Conservation (phyloP, 2,329 filamentous ascomycete species). For the Xylariaceae sp. region DNA sequence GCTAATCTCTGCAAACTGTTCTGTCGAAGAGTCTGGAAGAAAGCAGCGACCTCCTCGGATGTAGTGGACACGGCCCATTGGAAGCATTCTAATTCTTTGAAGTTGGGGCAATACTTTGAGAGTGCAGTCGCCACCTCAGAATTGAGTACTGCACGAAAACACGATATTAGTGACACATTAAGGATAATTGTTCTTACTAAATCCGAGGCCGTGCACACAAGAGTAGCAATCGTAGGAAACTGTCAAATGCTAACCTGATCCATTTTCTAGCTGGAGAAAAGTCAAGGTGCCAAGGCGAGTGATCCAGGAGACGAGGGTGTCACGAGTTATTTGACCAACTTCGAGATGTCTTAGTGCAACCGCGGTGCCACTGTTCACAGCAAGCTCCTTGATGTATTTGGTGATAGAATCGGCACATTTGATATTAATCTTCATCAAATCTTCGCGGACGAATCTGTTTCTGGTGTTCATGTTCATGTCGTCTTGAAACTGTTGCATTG, state of each 20-base stretch:
- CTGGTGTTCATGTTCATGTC: conserved; percentile 18
- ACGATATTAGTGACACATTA: no score
- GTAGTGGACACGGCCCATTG: conserved; percentile 40
- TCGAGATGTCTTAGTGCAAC: conserved; percentile 55
- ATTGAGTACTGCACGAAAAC: conserved; percentile 34
- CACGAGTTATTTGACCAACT: conserved; percentile 45
- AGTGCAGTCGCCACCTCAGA: conserved; percentile 52
- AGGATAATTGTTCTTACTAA: no score
- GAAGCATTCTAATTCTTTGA: conserved; percentile 58
- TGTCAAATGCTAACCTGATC: conserved; percentile 38
- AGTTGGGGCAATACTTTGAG: conserved; percentile 54
- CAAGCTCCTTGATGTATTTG: conserved; percentile 41
- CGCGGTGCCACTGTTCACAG: conserved; percentile 39
- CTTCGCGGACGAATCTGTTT: conserved; percentile 24
- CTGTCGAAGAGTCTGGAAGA: conserved; percentile 52
- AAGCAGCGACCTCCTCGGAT: conserved; percentile 55
- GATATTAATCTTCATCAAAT: conserved; percentile 34
- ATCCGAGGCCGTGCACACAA: no score
- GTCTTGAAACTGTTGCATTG: conserved; percentile 35
- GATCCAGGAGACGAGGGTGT: conserved; percentile 55
- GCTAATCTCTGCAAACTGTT: conserved; percentile 58
- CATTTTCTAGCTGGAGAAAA: conserved; percentile 58
- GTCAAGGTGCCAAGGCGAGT: conserved; percentile 54
- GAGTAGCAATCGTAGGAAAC: no score
- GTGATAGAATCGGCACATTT: conserved; percentile 56